Conservation (phyloP, 2,329 filamentous ascomycete species). For the Fusarium praegraminearum region DNA sequence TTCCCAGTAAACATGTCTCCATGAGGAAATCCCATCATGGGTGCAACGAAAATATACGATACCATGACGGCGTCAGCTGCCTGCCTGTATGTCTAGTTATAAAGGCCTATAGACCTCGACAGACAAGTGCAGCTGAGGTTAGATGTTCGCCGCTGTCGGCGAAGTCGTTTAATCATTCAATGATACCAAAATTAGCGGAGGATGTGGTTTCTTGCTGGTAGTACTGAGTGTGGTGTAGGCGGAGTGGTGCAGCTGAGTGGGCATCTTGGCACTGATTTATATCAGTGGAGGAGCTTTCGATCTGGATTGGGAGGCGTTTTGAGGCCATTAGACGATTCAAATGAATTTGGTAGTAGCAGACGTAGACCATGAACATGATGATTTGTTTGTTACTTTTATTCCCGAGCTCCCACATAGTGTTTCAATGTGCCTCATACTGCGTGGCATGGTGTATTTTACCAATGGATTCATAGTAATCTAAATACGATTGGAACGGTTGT, state of each 20-base stretch:
- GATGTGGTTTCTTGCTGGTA: constrained; percentile 17
- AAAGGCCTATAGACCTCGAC: constrained; percentile 13
- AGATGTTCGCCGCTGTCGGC: constrained; percentile 35
- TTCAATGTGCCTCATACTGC: not conserved
- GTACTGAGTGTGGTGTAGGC: constrained; percentile 23
- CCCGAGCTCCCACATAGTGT: not conserved
- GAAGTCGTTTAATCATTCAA: constrained; percentile 46
- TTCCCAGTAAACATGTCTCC: constrained; percentile 74
- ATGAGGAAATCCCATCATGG: constrained; percentile 11
- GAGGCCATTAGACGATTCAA: constrained; percentile 56
- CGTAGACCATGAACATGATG: constrained; percentile 51
- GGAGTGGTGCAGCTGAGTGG: constrained; percentile 27
- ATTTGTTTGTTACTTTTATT: constrained; percentile 40
- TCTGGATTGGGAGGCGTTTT: constrained; percentile 54
- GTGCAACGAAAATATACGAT: constrained; percentile 32
- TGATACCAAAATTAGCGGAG: constrained; percentile 46
- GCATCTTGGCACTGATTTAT: constrained; percentile 37
- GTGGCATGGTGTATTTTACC: not conserved
- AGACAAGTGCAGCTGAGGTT: constrained; percentile 31
- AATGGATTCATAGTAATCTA: not conserved
- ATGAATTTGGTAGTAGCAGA: constrained; percentile 52
- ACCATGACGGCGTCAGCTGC: constrained; percentile 37
- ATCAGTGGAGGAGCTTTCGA: constrained; percentile 48
- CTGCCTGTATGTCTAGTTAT: constrained; percentile 17
- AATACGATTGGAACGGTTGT: not conserved